Conservation (phyloP, 1,139 yeast genomes). For the Suhomyces kunorum region DNA sequence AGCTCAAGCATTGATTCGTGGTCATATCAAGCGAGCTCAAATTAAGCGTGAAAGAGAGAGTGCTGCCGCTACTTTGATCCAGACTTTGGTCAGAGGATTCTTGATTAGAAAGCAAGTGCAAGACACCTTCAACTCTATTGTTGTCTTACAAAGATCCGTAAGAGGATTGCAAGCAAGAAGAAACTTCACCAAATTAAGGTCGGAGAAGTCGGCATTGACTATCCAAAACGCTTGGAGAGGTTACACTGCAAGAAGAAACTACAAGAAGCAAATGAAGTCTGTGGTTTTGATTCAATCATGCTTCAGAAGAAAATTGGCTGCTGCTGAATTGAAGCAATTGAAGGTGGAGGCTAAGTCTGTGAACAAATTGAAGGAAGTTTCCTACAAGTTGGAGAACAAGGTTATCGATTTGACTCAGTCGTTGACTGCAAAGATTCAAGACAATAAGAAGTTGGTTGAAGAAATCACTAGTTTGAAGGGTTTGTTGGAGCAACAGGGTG, state of each 20-base stretch:
- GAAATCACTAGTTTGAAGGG: conserved; percentile 60
- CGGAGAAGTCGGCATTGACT: conserved; percentile 61
- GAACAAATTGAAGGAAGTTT: conserved; percentile 84
- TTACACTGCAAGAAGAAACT: conserved; percentile 48
- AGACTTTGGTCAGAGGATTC: conserved; percentile 71
- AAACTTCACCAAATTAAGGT: conserved; percentile 47
- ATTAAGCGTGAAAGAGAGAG: conserved; percentile 60
- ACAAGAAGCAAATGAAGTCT: conserved; percentile 45
- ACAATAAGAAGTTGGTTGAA: conserved; percentile 68
- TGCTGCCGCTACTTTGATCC: conserved; percentile 70
- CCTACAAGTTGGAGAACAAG: conserved; percentile 90
- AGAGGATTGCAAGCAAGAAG: conserved; percentile 68
- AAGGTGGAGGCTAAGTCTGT: conserved; percentile 89
- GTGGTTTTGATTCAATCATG: conserved; percentile 76
- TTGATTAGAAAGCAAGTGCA: conserved; percentile 50
- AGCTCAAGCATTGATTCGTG: conserved; percentile 67
- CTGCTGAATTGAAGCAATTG: conserved; percentile 59
- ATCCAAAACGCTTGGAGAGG: conserved; percentile 75
- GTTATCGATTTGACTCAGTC: conserved; percentile 92
- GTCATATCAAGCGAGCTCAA: conserved; percentile 58
- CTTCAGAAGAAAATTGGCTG: conserved; percentile 76
- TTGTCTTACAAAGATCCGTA: conserved; percentile 63
- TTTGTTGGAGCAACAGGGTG: conserved; percentile 58
- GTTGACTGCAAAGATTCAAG: conserved; percentile 73
- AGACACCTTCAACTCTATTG: conserved; percentile 50